These are phyloP conservation scores for Narthecium ossifragum DNA, from an alignment of 106 monocot genomes.

Conservation along the genomic window DNA sequence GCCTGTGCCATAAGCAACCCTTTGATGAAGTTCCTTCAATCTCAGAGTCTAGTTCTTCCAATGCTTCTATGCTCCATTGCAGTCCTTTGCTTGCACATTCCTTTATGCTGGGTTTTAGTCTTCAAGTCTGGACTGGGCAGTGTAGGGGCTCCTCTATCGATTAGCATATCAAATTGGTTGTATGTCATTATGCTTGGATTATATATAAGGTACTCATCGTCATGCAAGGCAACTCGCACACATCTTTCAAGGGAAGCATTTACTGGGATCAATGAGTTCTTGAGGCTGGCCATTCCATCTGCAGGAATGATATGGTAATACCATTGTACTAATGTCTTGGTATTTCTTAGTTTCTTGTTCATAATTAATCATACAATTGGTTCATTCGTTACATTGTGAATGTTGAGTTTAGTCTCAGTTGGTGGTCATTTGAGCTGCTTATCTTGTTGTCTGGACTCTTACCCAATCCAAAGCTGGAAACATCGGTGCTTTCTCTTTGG, in stretches of 20 bases:
- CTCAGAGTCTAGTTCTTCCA: slow-evolving; percentile 54
- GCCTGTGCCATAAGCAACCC: slow-evolving; percentile 42
- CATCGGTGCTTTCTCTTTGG: slow-evolving; percentile 74
- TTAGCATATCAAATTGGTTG: slow-evolving; percentile 65
- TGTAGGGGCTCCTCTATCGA: slow-evolving; percentile 66
- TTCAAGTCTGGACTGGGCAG: slow-evolving; percentile 50
- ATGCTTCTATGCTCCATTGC: slow-evolving; percentile 35
- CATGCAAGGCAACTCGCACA: slow-evolving; percentile 52
- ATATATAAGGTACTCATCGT: slow-evolving; percentile 52
- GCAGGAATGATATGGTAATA: slow-evolving; percentile 73
- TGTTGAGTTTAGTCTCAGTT: slow-evolving; percentile 44
- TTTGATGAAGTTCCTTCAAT: slow-evolving; percentile 55
- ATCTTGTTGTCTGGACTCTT: slow-evolving; percentile 56
- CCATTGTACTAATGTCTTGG: background rate
- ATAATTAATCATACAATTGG: background rate
- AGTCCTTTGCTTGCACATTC: slow-evolving; percentile 41
- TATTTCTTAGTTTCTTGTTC: too few species aligned
- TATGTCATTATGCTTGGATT: slow-evolving; percentile 55
- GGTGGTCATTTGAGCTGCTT: slow-evolving; percentile 83
- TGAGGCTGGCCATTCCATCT: slow-evolving; percentile 57
- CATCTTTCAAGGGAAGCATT: slow-evolving; percentile 51
- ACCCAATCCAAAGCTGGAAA: slow-evolving; percentile 65
- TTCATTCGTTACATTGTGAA: background rate
- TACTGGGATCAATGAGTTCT: slow-evolving; percentile 38
- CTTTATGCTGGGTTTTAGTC: slow-evolving; percentile 69